Base-by-base conservation (phyloP, 805 yeast genomes). In the Metschnikowia peoriensis region DNA sequence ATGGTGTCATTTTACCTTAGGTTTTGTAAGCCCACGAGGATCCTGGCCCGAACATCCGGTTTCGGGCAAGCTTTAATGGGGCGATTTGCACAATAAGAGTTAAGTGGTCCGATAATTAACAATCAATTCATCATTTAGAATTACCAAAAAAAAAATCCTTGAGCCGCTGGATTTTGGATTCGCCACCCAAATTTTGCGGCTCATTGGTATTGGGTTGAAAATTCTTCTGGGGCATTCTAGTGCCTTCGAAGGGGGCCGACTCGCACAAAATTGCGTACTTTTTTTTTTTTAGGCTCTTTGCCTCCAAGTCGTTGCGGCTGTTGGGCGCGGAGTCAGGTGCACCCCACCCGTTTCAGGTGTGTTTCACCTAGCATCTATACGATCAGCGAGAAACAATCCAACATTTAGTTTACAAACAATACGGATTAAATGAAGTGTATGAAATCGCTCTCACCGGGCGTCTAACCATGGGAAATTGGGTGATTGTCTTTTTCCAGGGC, bases 301-400 rank as follows among this genome's bases (percentile, higher is more conserved):
- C 32, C 34, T 37, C 34, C 32, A 29, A 34, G 42, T 16, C 10
- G 29, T n/a, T 16, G 37, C 35, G 7, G 37, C 7, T n/a, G 28
- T 27, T 38, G 10, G 17, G 42, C 28, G 46, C 38, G 46, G 43
- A 49, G 43, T 35, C 37, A 28, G 14, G 17, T 28, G 41, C 37
- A 34, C 42, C 8, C 42, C 28, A 35, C 52, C 34, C 41, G 53
- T 50, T 50, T 40, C 53, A 35, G 15, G 38, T 28, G 38, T 38
- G 47, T 48, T 48, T 43, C 51, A 48, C 49, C 32, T 8, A 29
- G 14, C 14, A 22, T 11, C 14, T n/a, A 16, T 14, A 15, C 41
- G 41, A 22, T 9, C 10, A 12, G 35, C 10, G 14, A 32, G 14
- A 32, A 32, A 9, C 35, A 32, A 12, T 32, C 12, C 35, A 32